Conservation (phyloP, 208 protist species). For the Jaenimonas drosophilae region DNA sequence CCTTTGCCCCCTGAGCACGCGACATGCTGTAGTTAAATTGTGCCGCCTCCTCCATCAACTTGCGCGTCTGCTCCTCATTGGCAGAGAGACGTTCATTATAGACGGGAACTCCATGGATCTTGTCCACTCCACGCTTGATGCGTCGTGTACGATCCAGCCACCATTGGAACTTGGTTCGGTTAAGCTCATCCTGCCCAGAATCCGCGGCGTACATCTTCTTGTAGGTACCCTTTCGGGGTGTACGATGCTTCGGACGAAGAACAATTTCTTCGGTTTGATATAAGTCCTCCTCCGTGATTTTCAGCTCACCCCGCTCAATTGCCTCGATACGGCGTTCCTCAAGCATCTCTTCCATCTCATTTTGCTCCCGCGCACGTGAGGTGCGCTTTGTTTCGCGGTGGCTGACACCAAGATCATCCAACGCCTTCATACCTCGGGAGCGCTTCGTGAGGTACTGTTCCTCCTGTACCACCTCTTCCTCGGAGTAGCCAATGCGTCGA, state of each 20-base stretch:
- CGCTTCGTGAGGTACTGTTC: constrained; percentile 77
- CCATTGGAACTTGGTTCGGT: constrained; percentile 67
- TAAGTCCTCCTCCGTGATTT: constrained; percentile 38
- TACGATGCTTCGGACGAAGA: constrained; percentile 26
- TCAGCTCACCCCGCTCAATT: constrained; percentile 48
- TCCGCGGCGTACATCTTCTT: constrained; percentile 67
- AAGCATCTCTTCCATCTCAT: constrained; percentile 70
- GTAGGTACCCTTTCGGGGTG: constrained; percentile 26
- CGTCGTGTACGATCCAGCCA: constrained; percentile 71
- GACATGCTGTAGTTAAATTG: constrained; percentile 73
- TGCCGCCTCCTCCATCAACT: constrained; percentile 78
- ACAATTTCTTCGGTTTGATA: constrained; percentile 24
- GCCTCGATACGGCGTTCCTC: constrained; percentile 65
- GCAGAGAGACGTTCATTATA: constrained; percentile 78
- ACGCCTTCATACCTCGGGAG: constrained; percentile 49
- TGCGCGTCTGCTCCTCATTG: constrained; percentile 71
- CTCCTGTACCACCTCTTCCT: constrained; percentile 64
- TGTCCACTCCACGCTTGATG: constrained; percentile 71
- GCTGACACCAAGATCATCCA: constrained; percentile 74
- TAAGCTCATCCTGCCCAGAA: constrained; percentile 46
- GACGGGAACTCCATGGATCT: constrained; percentile 70
- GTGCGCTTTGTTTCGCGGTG: constrained; percentile 41
- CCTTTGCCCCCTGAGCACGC: constrained; percentile 63
- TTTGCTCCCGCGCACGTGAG: constrained; percentile 20
- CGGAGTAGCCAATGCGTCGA: constrained; percentile 61